Evolutionary conservation across 106 monocot species (phyloP).

Genomic region (Acanthochlamys bracteata): DNA sequence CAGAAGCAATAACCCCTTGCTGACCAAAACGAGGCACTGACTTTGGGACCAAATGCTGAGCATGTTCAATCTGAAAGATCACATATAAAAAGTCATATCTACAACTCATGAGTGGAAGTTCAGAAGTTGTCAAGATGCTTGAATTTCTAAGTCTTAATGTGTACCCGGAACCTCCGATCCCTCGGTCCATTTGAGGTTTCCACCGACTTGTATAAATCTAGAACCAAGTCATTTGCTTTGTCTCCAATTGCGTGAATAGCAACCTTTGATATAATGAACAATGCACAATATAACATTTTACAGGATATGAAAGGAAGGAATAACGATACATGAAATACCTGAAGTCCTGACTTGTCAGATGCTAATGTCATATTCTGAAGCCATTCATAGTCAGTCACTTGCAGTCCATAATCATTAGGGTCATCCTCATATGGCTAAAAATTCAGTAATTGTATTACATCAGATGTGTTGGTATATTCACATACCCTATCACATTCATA

Average conservation of each 20-base stretch:
- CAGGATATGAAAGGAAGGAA: background rate
- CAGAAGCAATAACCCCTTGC: constrained; percentile 70
- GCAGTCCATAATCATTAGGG: constrained; percentile 58
- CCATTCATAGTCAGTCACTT: constrained; percentile 57
- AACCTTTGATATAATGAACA: constrained; percentile 38
- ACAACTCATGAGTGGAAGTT: too few species aligned
- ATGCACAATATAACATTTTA: background rate
- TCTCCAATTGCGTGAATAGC: constrained; percentile 98
- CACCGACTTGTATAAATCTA: constrained; percentile 54
- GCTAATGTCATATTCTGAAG: constrained; percentile 56
- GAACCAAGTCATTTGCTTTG: constrained; percentile 89
- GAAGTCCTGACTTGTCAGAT: constrained; percentile 69
- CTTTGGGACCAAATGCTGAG: constrained; percentile 71
- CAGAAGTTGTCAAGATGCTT: too few species aligned
- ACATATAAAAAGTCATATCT: background rate
- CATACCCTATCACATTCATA: too few species aligned
- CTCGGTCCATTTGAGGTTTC: constrained; percentile 45
- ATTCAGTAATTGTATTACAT: constrained; percentile 3
- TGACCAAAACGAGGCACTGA: constrained; percentile 61
- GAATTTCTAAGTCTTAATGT: background rate
- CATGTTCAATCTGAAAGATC: constrained; percentile 78
- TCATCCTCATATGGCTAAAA: constrained; percentile 67
- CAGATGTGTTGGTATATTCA: background rate
- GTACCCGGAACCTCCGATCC: constrained; percentile 89
- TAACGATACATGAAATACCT: constrained; percentile 29